Evolutionary conservation across 2,329 filamentous ascomycete genomes (phyloP).

Genomic region (Ceratocystis cubensis): DNA sequence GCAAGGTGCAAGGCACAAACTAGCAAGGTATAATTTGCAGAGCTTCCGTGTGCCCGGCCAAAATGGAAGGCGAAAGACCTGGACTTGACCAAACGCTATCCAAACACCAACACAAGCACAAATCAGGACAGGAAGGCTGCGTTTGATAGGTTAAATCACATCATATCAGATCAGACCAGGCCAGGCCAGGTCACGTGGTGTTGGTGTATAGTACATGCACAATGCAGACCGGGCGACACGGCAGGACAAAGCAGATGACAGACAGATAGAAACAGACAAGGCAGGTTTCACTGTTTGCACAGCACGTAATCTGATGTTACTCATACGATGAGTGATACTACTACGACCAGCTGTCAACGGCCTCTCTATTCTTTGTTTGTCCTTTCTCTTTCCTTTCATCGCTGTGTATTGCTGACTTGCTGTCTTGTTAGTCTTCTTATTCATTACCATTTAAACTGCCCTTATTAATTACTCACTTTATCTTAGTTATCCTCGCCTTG

Average conservation of each 20-base stretch:
- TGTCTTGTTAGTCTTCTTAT: not conserved
- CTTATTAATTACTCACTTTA: not conserved
- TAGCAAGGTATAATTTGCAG: not conserved
- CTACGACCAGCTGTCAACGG: too few species aligned
- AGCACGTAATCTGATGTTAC: constrained; percentile 9
- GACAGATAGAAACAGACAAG: not conserved
- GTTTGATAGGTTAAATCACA: too few species aligned
- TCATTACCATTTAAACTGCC: not conserved
- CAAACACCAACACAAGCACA: not conserved
- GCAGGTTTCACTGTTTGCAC: not conserved
- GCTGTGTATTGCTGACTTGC: not conserved
- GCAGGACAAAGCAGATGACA: not conserved
- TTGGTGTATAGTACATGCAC: not conserved
- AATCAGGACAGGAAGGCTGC: not conserved
- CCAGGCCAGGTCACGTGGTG: not conserved
- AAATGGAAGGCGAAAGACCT: not conserved
- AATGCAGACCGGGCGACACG: not conserved
- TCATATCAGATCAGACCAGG: constrained; percentile 1
- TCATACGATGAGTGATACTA: constrained; percentile 13
- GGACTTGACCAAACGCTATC: too few species aligned
- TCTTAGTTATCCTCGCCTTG: not conserved
- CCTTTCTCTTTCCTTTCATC: not conserved
- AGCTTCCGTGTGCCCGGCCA: not conserved
- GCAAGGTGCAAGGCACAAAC: constrained; percentile 1
- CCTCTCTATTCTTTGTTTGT: not conserved